Conservation (phyloP, 2,329 filamentous ascomycete species). For the Sordariomycetes sp. region DNA sequence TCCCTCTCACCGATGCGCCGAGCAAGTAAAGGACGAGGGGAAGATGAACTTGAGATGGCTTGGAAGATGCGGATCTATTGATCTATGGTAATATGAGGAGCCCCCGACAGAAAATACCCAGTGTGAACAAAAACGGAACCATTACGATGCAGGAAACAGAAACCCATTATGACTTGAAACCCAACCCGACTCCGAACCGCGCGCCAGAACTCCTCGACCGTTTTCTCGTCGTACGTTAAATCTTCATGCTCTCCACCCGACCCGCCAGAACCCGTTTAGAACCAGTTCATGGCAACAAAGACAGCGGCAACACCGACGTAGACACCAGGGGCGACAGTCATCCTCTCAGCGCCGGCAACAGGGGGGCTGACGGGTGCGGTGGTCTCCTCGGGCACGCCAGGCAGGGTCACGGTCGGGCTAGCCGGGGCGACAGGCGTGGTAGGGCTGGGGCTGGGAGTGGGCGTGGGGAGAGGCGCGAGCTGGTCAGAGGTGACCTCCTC, state of each 20-base stretch:
- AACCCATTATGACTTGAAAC: background rate
- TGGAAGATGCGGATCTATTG: no score
- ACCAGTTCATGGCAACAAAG: constrained; percentile 3
- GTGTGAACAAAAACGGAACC: no score
- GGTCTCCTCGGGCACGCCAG: background rate
- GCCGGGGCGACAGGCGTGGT: background rate
- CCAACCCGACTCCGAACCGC: background rate
- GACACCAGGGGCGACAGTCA: background rate
- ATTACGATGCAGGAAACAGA: no score
- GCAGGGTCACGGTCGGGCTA: background rate
- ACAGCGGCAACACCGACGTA: constrained; percentile 4
- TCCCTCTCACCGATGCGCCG: constrained; percentile 66
- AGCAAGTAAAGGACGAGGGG: background rate
- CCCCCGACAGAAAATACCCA: no score
- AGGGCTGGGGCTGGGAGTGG: constrained; percentile 6
- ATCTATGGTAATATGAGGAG: no score
- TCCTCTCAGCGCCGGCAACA: background rate
- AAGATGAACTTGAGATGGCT: background rate
- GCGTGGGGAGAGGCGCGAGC: background rate
- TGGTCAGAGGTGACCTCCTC: background rate
- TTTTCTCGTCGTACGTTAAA: no score
- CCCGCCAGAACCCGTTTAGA: constrained; percentile 3
- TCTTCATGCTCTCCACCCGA: no score
- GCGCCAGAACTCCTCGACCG: background rate
- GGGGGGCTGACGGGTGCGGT: background rate